Evolutionary conservation across 768 basidiomycete species (phyloP).

Genomic region (Boletus speciosus): DNA sequence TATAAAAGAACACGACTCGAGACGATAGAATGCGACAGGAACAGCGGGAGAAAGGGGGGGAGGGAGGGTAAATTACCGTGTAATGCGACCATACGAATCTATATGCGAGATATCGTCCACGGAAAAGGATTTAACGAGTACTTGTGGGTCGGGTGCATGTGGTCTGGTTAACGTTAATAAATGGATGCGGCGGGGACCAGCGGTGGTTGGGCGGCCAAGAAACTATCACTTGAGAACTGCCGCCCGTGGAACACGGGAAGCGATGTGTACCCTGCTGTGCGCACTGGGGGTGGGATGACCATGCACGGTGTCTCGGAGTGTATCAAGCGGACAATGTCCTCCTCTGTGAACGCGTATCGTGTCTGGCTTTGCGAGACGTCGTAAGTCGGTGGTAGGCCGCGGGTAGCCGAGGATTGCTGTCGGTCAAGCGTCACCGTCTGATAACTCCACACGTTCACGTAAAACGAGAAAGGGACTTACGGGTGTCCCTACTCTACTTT

Average conservation of each 20-base stretch:
- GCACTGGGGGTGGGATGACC: constrained; percentile 37
- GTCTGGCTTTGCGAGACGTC: constrained; percentile 10
- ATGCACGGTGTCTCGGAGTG: constrained; percentile 29
- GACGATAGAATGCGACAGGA: neutral
- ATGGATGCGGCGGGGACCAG: constrained; percentile 15
- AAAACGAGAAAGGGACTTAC: constrained; percentile 7
- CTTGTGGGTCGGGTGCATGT: constrained; percentile 6
- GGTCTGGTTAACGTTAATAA: constrained; percentile 16
- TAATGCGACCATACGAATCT: constrained; percentile 7
- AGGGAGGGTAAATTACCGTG: constrained; percentile 8
- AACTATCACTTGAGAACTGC: constrained; percentile 25
- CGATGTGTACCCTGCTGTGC: constrained; percentile 32
- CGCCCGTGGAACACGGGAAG: constrained; percentile 20
- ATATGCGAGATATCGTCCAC: constrained; percentile 7
- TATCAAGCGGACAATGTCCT: constrained; percentile 16
- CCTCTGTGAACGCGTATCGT: constrained; percentile 19
- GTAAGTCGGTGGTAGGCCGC: constrained; percentile 16
- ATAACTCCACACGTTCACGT: neutral
- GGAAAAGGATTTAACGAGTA: neutral
- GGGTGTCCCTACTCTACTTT: constrained; percentile 5
- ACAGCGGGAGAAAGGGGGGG: neutral
- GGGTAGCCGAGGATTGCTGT: constrained; percentile 8
- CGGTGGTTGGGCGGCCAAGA: constrained; percentile 25
- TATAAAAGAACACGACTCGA: neutral
- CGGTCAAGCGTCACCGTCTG: neutral